Evolutionary conservation across 306 rosid genomes (phyloP), one percentile per base, ranked within the genome.

Genomic region (Acacia melanoxylon): DNA sequence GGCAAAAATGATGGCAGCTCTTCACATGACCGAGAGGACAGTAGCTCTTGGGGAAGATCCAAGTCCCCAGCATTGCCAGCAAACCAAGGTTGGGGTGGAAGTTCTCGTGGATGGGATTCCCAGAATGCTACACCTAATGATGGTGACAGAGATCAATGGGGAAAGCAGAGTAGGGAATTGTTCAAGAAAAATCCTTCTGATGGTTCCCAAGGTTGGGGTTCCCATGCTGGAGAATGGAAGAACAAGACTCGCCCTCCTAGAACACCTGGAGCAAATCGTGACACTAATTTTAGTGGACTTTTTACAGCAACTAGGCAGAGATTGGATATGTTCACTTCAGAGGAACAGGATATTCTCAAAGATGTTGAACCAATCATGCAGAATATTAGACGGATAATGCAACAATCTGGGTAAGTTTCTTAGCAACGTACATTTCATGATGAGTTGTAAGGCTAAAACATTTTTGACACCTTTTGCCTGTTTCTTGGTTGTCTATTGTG

Each of bases 371-470:
- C 95, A 3, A 68, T 89, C 59, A 86, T 93, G 90, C 93, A 82
- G 75, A 84, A 90, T 27, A 88, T 93, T 61, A 89, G 94, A 68
- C 86, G 90, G 79, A 92, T 93, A 46, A 92, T 95, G 93, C 97
- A 93, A 79, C 93, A 85, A 62, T 52, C 91, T 77, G 99, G 99
- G 99, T 95, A 93, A 67, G 88, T 83, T 77, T 75, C 73, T 78
- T 68, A 37, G 54, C n/a, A 48, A 61, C 20, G 0, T 44, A 49
- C 46, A 7, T 20, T 45, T 44, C 13, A 35, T 61, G 63, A 27
- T 48, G 46, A 65, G 61, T 31, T 54, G 40, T 31, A 12, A 5
- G 41, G 41, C 24, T 24, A 62, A 27, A 20, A 27, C 58, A 58
- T 62, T 22, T 37, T 3, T 66, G 71, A 52, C 35, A 42, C 63